Evolutionary conservation across 805 yeast genomes (phyloP).

Genomic region (Saccharomycopsis synnaedendra): DNA sequence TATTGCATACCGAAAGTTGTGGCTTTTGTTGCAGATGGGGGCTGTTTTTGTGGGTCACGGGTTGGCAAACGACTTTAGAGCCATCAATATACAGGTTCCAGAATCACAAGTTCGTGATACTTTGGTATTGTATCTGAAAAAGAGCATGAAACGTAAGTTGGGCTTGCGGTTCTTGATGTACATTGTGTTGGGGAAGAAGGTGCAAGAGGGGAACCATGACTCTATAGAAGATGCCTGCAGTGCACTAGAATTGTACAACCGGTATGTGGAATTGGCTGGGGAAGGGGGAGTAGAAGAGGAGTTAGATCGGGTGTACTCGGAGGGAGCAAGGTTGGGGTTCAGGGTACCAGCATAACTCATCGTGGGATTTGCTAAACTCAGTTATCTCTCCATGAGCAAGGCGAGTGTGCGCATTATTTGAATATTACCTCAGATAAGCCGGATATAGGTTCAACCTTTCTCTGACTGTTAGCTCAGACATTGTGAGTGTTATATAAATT

Average conservation of each 20-base stretch:
- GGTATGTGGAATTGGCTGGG: conserved; percentile 50
- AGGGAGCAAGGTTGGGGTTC: conserved; percentile 50
- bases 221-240: conserved; percentile 93
- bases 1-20: conserved; percentile 76
- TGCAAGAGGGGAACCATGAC: conserved; percentile 91
- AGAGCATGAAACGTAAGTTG: conserved; percentile 55
- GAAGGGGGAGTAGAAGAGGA: conserved; percentile 49
- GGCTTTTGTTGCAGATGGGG: conserved; percentile 83
- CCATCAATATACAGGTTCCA: conserved; percentile 87
- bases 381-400: no score
- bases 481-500: no score
- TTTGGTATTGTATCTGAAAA: conserved; percentile 62
- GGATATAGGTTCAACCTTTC: no score
- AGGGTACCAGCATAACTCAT: conserved; percentile 28
- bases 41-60: conserved; percentile 96
- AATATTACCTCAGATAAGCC: no score
- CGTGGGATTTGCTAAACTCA: background rate
- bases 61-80: conserved; percentile 78
- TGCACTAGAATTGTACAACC: conserved; percentile 68
- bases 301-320: conserved; percentile 57
- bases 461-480: no score
- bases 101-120: conserved; percentile 82
- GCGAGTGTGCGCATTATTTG: background rate
- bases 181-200: conserved; percentile 58
- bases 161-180: conserved; percentile 83